Evolutionary conservation across 192 early-diverging fungal genomes (phyloP).

Genomic region (Irineochytrium annulatum): DNA sequence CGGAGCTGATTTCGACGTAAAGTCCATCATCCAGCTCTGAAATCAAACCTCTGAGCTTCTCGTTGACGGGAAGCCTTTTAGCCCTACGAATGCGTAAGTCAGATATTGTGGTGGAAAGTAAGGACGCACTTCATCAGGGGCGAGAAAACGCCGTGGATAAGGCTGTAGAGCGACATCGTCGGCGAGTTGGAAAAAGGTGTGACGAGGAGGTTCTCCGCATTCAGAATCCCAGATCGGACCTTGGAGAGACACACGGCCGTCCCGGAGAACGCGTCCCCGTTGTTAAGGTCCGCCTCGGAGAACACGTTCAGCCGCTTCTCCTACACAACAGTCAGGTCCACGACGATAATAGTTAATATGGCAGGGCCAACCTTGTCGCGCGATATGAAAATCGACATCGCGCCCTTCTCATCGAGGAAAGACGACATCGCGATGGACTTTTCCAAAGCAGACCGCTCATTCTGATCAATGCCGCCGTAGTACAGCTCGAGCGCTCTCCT

Average conservation of each 20-base stretch:
- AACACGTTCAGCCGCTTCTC: too few relatives aligned
- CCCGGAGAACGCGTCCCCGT: too few relatives aligned
- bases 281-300: too few relatives aligned
- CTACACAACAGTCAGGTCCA: too few relatives aligned
- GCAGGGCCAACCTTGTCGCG: too few relatives aligned
- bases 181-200: conserved; percentile 8
- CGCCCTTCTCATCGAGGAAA: too few relatives aligned
- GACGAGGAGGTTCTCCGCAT: conserved; percentile 5
- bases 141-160: conserved; percentile 32
- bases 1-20: not conserved
- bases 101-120: conserved; percentile 5
- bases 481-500: too few relatives aligned
- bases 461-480: too few relatives aligned
- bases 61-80: conserved; percentile 14
- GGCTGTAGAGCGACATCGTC: conserved; percentile 25
- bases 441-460: too few relatives aligned
- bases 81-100: conserved; percentile 9
- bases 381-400: too few relatives aligned
- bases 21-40: conserved; percentile 33
- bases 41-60: conserved; percentile 30
- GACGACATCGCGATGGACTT: too few relatives aligned
- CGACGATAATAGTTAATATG: too few relatives aligned
- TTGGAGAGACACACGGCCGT: not conserved
- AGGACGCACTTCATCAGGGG: conserved; percentile 32
- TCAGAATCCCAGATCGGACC: not conserved